Base-by-base conservation (phyloP, 805 yeast genomes). In the Isabelozyma pseudorhagii region DNA sequence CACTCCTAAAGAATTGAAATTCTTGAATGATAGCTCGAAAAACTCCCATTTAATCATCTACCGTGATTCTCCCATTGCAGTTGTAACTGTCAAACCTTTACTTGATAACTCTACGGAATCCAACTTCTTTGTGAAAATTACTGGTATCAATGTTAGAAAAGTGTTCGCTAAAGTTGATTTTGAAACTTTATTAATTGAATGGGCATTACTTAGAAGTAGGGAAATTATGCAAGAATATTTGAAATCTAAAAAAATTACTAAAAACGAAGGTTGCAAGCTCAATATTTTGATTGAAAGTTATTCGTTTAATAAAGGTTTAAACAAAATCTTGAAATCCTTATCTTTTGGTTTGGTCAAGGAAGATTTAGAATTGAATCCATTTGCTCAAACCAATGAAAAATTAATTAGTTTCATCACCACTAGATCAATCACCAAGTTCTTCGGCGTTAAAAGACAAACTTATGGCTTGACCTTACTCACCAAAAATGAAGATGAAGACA, bases 21-120 rank as follows among this genome's bases (percentile, higher is more conserved):
- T 66, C 55, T 70, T 56, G 56, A 60, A 45, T 53, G 57, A 57
- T 17, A 78, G 79, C 17, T 42, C 45, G 4, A 69, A 74, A 13
- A 79, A 84, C 55, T 73, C 89, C 1, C 79, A 78, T 46, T 59
- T 84, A 39, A 74, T 86, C 27, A 62, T 79, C 14, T 87, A 87
- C 68, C 79, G 92, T 60, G 80, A 79, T n/a, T 72, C 84, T 0
- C 92, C 94, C 14, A 83, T 88, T 60, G 90, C 91, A 0, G 70
- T 84, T 38, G 71, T 79, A 29, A 75, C 84, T 0, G 69, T 78
- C 42, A 74, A 72, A 42, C 71, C 77, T n/a, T 56, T 66, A 51
- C 52, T 58, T 5, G 72, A 75, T 8, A 58, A 74, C 45, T 68
- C 78, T 0, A 64, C 74, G 8, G 66, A 67, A 21, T 67, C 71